A percentile compares a stretch with the other conserved stretches of the same genome.
Conservation (phyloP, 306 rosid species). For the Quercus suber region DNA sequence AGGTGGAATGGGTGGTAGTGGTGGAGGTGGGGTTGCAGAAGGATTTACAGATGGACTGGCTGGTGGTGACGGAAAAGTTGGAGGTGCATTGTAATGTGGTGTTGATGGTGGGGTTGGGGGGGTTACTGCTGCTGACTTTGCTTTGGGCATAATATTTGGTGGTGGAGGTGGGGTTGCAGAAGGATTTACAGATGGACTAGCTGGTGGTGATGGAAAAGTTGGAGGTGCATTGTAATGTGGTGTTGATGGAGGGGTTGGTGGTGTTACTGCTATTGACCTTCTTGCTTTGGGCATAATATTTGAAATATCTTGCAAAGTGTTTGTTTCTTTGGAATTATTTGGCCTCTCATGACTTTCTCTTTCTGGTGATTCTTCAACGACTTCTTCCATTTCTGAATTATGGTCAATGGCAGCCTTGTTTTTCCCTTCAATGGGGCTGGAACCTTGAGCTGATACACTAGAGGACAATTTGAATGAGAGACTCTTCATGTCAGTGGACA, state of each 20-base stretch:
- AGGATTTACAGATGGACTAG: neutral
- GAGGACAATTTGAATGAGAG: conserved; percentile 12
- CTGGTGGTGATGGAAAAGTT: neutral
- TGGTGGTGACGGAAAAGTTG: neutral
- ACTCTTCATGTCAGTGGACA: conserved; percentile 14
- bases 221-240: neutral
- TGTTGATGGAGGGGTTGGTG: conserved; percentile 4
- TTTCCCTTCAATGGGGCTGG: neutral
- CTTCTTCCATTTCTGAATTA: neutral
- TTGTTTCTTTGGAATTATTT: neutral
- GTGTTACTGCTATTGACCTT: neutral
- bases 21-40: neutral
- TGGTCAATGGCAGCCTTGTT: neutral
- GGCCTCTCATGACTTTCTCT: neutral
- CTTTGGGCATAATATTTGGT: neutral
- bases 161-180: neutral
- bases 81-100: neutral
- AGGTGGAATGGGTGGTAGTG: conserved; percentile 9
- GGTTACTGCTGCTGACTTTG: neutral
- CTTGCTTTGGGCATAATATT: neutral
- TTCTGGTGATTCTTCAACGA: neutral
- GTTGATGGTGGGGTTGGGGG: conserved; percentile 6
- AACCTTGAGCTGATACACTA: neutral
- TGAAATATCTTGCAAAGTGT: neutral
- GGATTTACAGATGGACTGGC: neutral